These are phyloP conservation scores for Starmera quercuum DNA, from an alignment of 805 yeast species.

Conservation along the genomic window DNA sequence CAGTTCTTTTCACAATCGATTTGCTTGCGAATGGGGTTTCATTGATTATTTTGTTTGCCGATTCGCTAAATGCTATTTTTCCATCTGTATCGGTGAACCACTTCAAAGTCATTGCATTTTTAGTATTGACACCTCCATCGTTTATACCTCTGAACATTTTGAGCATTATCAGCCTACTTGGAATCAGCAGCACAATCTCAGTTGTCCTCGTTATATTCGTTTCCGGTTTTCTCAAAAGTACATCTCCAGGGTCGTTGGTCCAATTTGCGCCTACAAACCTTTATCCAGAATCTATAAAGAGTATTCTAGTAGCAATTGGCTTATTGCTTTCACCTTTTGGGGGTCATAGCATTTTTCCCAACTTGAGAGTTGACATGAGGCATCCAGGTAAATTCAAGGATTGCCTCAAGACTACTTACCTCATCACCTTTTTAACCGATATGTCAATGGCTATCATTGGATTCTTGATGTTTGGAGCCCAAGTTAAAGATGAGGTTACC, in stretches of 20 bases:
- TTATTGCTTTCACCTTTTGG: conserved; percentile 77
- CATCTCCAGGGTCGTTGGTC: conserved; percentile 69
- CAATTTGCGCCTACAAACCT: conserved; percentile 56
- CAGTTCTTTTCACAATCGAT: conserved; percentile 69
- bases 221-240: conserved; percentile 55
- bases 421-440: conserved; percentile 54
- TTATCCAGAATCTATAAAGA: conserved; percentile 49
- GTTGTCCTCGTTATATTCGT: conserved; percentile 50
- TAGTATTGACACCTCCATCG: conserved; percentile 73
- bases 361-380: conserved; percentile 63
- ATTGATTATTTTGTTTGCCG: conserved; percentile 75
- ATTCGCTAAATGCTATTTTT: conserved; percentile 66
- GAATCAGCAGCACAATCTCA: conserved; percentile 62
- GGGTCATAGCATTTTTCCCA: conserved; percentile 78
- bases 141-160: conserved; percentile 69
- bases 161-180: conserved; percentile 61
- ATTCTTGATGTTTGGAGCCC: conserved; percentile 73
- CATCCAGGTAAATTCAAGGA: conserved; percentile 48
- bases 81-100: conserved; percentile 43
- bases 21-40: conserved; percentile 78
- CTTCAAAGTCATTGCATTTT: conserved; percentile 62
- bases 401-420: conserved; percentile 51
- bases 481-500: conserved; percentile 67
- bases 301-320: conserved; percentile 55
- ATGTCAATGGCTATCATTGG: conserved; percentile 59